Base-by-base conservation (phyloP, 2,329 filamentous ascomycete species). In the Arthrobotrys entomopaga region DNA sequence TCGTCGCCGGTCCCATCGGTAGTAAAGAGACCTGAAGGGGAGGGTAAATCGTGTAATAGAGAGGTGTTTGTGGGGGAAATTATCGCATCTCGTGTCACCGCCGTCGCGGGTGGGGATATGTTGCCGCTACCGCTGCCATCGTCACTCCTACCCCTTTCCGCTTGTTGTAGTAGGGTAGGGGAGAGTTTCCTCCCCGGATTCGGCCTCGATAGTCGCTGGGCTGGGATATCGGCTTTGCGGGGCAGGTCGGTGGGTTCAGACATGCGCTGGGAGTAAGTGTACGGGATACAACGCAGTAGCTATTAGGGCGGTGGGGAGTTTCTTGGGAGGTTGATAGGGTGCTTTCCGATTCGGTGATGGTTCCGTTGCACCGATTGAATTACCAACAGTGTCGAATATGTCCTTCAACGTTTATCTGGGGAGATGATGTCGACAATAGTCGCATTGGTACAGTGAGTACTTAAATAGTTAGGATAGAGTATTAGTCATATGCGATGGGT, bases 211-310 rank as follows among this genome's bases (percentile, higher is more conserved):
- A 72, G 67, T 22, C 59, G 59, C 46, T 60, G 52, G n/a, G 43
- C 15, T 8, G 67, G 67, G 60, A 72, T 59, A 19, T 58, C 59
- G 53, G 67, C 67, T 65, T 56, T 72, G 19, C 38, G 43, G 16
- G 53, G 67, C 22, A 72, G 53, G 40, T 29, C 42, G 46, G 65
- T 57, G 54, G 67, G 67, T 72, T 59, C 59, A 46, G 67, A 65
- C 67, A 72, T 72, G 67, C 67, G 67, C 46, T 52, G 34, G 38
- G 16, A 34, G 29, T 34, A 10, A 34, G 29, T 34, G 29, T 34
- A 34, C 29, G 6, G 29, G 29, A n/a, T n/a, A n/a, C 29, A 57
- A 66, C 64, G 53, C 53, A 38, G 34, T 7, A 15, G n/a, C 2
- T 20, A 13, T 8, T 16, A 52, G n/a, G 16, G 49, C 49, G 15